Conservation (phyloP, 2,329 filamentous ascomycete genomes). For the Aspergillus brunneoviolaceus region DNA sequence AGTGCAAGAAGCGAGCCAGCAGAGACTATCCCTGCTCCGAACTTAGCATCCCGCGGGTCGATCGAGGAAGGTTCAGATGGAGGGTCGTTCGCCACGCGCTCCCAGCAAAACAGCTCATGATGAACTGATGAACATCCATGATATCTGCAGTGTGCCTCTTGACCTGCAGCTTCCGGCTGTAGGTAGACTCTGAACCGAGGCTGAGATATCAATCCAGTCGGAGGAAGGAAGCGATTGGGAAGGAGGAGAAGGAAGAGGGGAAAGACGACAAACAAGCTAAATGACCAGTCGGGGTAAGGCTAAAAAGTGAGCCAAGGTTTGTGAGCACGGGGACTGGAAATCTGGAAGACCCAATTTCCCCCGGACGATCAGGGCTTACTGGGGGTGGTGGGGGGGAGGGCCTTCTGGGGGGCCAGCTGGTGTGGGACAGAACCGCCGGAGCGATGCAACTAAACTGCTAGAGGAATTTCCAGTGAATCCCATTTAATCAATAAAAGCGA, state of each 20-base stretch:
- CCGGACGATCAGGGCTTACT: conserved; percentile 8
- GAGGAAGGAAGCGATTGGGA: neutral
- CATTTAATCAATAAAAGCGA: neutral
- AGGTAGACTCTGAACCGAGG: neutral
- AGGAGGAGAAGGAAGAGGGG: neutral
- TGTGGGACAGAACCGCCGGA: neutral
- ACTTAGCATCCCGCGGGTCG: neutral
- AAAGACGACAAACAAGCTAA: neutral
- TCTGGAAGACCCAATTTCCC: conserved; percentile 6
- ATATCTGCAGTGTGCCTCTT: neutral
- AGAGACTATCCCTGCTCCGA: neutral
- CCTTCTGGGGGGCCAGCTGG: neutral
- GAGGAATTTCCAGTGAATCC: neutral
- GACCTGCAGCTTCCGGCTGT: neutral
- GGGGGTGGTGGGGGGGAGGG: neutral
- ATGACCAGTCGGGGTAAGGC: neutral
- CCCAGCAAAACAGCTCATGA: neutral
- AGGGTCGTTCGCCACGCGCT: neutral
- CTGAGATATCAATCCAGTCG: neutral
- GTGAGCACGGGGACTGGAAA: neutral
- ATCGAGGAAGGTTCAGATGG: neutral
- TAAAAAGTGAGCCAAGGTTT: neutral
- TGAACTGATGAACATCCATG: neutral
- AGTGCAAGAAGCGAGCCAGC: conserved; percentile 3
- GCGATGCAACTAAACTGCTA: neutral